These are phyloP conservation scores for Ananas comosus DNA, from an alignment of 176 grass and related monocot genomes.

Conservation along the genomic window DNA sequence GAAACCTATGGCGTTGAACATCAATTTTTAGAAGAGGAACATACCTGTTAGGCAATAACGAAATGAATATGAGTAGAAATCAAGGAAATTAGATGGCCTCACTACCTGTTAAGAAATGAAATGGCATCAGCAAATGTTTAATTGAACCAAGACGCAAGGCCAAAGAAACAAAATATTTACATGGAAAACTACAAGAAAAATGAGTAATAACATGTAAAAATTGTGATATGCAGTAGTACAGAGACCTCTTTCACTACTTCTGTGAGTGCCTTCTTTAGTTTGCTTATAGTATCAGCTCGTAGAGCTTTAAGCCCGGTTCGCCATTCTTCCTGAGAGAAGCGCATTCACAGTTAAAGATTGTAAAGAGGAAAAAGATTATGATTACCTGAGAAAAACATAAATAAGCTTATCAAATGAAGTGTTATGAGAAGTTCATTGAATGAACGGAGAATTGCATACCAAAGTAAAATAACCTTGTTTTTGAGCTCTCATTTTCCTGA, in stretches of 20 bases:
- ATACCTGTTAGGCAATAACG: conserved; percentile 97
- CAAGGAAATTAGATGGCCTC: conserved; percentile 77
- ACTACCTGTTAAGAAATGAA: conserved; percentile 44
- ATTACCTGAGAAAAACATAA: conserved; percentile 2
- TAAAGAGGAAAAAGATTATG: neutral
- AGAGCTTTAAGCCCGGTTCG: conserved; percentile 80
- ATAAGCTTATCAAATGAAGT: conserved; percentile 2
- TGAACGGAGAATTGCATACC: conserved; percentile 36
- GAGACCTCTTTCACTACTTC: conserved; percentile 86
- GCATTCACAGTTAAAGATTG: neutral
- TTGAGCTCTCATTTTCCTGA: conserved; percentile 96
- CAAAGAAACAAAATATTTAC: neutral
- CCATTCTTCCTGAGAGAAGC: conserved; percentile 78
- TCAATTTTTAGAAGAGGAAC: conserved; percentile 10
- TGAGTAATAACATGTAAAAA: neutral
- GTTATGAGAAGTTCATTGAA: neutral
- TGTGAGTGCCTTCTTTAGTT: conserved; percentile 89
- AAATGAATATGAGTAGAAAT: conserved; percentile 89
- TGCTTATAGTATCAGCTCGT: conserved; percentile 75
- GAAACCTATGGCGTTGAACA: neutral
- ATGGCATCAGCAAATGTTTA: conserved; percentile 10
- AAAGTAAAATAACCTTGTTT: conserved; percentile 95
- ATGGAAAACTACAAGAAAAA: neutral
- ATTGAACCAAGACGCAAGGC: conserved; percentile 13
- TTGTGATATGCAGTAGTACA: conserved; percentile 14